These are phyloP conservation scores for Inga laurina DNA, from an alignment of 306 rosid species.

Conservation along the genomic window DNA sequence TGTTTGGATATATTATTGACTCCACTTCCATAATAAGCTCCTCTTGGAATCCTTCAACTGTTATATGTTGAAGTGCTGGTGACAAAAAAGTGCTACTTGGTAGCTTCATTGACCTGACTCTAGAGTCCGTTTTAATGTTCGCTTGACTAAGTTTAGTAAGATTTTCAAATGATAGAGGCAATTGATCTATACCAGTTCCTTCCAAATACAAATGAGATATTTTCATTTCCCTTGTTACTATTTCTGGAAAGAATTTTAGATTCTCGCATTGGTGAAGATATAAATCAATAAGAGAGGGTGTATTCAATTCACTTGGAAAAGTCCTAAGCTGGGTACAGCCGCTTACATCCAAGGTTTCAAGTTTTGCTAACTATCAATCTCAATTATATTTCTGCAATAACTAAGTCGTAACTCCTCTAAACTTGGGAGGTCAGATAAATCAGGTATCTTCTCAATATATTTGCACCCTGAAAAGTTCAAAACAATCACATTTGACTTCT, in stretches of 20 bases:
- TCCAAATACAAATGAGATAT: fast-evolving
- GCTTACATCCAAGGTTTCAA: background rate
- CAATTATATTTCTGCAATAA: background rate
- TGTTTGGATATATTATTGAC: too few relatives aligned
- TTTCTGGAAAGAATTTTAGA: background rate
- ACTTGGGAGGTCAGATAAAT: conserved; percentile 6
- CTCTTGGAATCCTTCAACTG: too few relatives aligned
- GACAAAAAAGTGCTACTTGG: background rate
- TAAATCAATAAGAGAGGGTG: background rate
- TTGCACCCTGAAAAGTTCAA: background rate
- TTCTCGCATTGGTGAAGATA: background rate
- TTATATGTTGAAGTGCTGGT: fast-evolving
- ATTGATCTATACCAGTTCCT: background rate
- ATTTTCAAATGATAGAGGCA: background rate
- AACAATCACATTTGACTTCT: background rate
- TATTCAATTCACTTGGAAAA: background rate
- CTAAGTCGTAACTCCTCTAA: background rate
- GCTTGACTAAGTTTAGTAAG: background rate
- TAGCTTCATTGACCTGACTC: background rate
- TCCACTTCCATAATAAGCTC: too few relatives aligned
- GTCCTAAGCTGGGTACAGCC: background rate
- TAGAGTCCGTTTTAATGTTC: fast-evolving
- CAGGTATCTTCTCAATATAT: background rate
- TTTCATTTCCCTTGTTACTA: background rate
- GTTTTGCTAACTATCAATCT: background rate